Base-by-base conservation (phyloP, 2,329 filamentous ascomycete species). In the Phyllosticta citribraziliensis region DNA sequence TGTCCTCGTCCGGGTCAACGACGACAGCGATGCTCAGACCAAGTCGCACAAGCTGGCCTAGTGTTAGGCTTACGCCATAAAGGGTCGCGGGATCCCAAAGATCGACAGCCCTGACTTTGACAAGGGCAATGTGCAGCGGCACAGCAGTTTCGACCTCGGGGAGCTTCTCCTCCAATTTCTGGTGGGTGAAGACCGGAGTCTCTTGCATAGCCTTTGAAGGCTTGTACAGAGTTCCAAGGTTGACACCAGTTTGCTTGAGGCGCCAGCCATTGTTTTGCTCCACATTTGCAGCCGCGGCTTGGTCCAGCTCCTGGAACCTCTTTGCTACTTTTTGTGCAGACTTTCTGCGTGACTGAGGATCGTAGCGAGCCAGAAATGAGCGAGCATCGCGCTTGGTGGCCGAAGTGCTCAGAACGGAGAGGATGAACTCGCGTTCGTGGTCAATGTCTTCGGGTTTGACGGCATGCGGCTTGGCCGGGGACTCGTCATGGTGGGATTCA, bases 321-420 rank as follows among this genome's bases (percentile, higher is more conserved):
- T 55, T 52, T 65, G 58, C 65, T 65, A 60, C 62, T 63, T 27
- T 60, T 58, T 60, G 64, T 64, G 52, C 58, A 20, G 25, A 56
- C 27, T 50, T 67, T 65, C 54, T 63, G 67, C 67, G 22, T 12
- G 58, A 55, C 17, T 67, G 68, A 19, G 70, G 64, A 14, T 66
- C 63, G 55, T 84, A 96, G 64, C 91, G 92, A 67, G 94, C 88
- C 17, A 99, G 81, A 70, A 97, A 99, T 47, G 89, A 86, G 74
- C 89, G 92, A 55, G 92, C 91, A 76, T 99, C 94, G 68, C 94
- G 86, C 74, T 92, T 96, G 0, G 93, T 97, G 5, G 92, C 89
- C 11, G 91, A 91, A 19, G 92, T 91, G 69, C 89, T 90, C 33
- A 99, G 80, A 3, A 97, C 84, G 17, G 91, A 92, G 33, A 95